Evolutionary conservation across 2,329 filamentous ascomycete species (phyloP).

Genomic region (Alternaria viburni): DNA sequence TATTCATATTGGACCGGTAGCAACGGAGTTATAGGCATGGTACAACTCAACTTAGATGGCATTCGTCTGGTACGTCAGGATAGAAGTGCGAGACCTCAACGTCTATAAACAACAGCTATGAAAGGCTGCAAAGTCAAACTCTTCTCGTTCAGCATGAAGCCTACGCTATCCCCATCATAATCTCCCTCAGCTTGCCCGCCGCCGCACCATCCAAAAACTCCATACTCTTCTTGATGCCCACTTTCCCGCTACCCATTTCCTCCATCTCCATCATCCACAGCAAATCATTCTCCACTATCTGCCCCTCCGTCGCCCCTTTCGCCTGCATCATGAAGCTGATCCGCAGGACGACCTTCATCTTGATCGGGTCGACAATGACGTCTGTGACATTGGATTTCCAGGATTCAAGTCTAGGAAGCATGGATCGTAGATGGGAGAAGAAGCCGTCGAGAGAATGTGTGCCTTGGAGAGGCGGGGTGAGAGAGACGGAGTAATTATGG

Average conservation of each 20-base stretch:
- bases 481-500: slow-evolving; percentile 36
- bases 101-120: background rate
- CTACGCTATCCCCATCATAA: slow-evolving; percentile 14
- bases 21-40: background rate
- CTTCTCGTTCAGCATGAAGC: background rate
- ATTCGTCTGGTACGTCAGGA: background rate
- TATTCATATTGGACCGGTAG: background rate
- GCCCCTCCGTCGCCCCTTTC: slow-evolving; percentile 11
- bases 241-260: background rate
- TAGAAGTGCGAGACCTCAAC: slow-evolving; percentile 8
- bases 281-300: slow-evolving; percentile 39
- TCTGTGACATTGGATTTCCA: slow-evolving; percentile 30
- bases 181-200: slow-evolving; percentile 18
- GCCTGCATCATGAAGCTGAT: slow-evolving; percentile 35
- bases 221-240: slow-evolving; percentile 29
- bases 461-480: slow-evolving; percentile 26
- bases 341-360: slow-evolving; percentile 26
- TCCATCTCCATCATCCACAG: slow-evolving; percentile 42
- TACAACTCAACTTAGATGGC: background rate
- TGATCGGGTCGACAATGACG: slow-evolving; percentile 34
- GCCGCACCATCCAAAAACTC: slow-evolving; percentile 45
- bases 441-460: slow-evolving; percentile 24
- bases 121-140: background rate
- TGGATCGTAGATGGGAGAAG: slow-evolving; percentile 24
- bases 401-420: slow-evolving; percentile 26